A percentile compares a stretch with the other conserved stretches of the same genome.
Conservation (phyloP, 345 rosid species). For the Stellera chamaejasme region DNA sequence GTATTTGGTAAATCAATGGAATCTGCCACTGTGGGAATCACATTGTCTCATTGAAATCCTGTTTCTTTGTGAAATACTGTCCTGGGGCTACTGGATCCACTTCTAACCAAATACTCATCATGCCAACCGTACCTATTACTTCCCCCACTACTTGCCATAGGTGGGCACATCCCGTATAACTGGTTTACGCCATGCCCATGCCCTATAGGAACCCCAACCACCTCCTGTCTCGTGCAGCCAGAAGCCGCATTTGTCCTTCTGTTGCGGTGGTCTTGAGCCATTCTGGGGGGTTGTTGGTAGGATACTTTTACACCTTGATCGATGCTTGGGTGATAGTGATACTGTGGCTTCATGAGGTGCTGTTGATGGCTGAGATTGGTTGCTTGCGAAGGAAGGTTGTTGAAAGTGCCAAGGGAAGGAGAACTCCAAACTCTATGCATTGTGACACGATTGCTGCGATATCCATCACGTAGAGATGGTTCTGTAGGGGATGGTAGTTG, state of each 20-base stretch:
- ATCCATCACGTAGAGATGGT: no score
- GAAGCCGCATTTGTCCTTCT: conserved; percentile 11
- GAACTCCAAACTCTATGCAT: conserved; percentile 71
- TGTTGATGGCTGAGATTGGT: conserved; percentile 10
- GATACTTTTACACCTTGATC: conserved; percentile 16
- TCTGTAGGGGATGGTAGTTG: conserved; percentile 17
- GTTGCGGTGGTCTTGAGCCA: conserved; percentile 21
- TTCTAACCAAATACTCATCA: conserved; percentile 21
- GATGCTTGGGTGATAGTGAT: conserved; percentile 23
- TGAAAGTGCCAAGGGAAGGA: conserved; percentile 46
- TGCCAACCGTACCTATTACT: conserved; percentile 16
- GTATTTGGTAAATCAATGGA: no score
- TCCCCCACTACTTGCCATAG: conserved; percentile 24
- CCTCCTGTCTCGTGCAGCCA: conserved; percentile 13
- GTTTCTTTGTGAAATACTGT: background rate
- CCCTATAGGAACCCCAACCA: conserved; percentile 15
- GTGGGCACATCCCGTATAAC: conserved; percentile 15
- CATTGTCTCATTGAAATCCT: no score
- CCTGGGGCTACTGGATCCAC: conserved; percentile 36
- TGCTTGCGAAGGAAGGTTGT: conserved; percentile 10
- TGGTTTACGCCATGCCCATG: conserved; percentile 13
- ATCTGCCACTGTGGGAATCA: no score
- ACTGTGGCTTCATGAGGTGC: conserved; percentile 21
- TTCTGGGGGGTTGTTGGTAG: conserved; percentile 22
- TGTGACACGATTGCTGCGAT: no score